These are phyloP conservation scores for Lentinus tigrinus DNA, from an alignment of 768 basidiomycete genomes.

Conservation along the genomic window DNA sequence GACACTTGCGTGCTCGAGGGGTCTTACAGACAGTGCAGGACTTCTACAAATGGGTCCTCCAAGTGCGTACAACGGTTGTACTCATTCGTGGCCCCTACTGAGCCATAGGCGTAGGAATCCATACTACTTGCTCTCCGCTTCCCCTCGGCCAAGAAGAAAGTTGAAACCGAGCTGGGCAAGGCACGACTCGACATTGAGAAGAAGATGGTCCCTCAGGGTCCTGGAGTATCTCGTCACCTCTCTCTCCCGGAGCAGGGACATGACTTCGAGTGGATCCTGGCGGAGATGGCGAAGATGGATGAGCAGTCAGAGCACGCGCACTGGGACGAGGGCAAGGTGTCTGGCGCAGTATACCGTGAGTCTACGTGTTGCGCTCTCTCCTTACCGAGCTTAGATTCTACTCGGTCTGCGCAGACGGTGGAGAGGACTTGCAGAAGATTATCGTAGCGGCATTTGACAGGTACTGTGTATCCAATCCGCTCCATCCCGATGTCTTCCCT, in stretches of 20 bases:
- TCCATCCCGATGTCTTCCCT: constrained; percentile 93
- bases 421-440: constrained; percentile 74
- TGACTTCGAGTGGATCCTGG: constrained; percentile 68
- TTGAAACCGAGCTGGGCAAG: constrained; percentile 61
- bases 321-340: constrained; percentile 74
- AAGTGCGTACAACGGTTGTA: constrained; percentile 35
- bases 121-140: constrained; percentile 59
- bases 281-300: constrained; percentile 83
- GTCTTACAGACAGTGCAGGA: constrained; percentile 47
- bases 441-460: constrained; percentile 79
- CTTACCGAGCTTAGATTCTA: not conserved
- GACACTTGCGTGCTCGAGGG: constrained; percentile 68
- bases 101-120: constrained; percentile 39
- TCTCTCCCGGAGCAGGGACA: constrained; percentile 64
- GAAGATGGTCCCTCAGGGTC: constrained; percentile 64
- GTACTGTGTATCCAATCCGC: constrained; percentile 84
- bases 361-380: constrained; percentile 11
- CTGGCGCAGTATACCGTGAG: constrained; percentile 86
- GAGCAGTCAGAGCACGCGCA: constrained; percentile 44
- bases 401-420: constrained; percentile 58
- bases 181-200: constrained; percentile 65
- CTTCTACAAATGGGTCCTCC: constrained; percentile 49
- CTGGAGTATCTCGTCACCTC: constrained; percentile 62
- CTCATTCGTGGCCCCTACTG: not conserved
- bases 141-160: constrained; percentile 58